phyloP scores from a whole-genome alignment of 2,329 filamentous ascomycete species.

The Verticillium alfalfae region DNA sequence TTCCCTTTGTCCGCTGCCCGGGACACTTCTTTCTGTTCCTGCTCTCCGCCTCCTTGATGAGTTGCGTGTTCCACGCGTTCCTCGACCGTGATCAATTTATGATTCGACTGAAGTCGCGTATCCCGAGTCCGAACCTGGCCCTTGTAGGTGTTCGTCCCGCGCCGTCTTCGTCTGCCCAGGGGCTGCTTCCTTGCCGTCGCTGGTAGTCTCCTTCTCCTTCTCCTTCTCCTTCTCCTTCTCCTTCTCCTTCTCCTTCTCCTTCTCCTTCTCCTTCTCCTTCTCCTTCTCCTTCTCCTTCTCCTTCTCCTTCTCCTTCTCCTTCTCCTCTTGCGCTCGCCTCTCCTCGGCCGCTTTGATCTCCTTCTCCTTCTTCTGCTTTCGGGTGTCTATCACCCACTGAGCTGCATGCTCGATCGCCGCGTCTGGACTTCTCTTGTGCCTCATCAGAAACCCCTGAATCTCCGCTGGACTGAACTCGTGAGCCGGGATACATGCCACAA shows the following conservation, averaged over 20 bases:
- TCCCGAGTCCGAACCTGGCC: slow-evolving; percentile 7
- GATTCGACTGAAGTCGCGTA: slow-evolving; percentile 11
- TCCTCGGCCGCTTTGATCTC: slow-evolving; percentile 36
- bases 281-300: slow-evolving; percentile 23
- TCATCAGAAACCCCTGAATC: slow-evolving; percentile 53
- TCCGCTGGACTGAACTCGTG: slow-evolving; percentile 56
- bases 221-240: slow-evolving; percentile 9
- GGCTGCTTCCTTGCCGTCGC: slow-evolving; percentile 6
- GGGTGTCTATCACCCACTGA: slow-evolving; percentile 43
- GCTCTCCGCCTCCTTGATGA: neutral
- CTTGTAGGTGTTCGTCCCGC: slow-evolving; percentile 13
- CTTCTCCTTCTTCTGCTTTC: slow-evolving; percentile 42
- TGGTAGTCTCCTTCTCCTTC: slow-evolving; percentile 12
- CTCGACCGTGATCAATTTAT: neutral
- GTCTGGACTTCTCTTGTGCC: slow-evolving; percentile 47
- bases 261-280: slow-evolving; percentile 18
- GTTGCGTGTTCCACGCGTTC: neutral
- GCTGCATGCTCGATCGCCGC: slow-evolving; percentile 39
- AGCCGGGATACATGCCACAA: slow-evolving; percentile 44
- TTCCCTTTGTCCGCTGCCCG: too few relatives aligned
- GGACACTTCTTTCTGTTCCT: too few relatives aligned
- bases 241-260: slow-evolving; percentile 16
- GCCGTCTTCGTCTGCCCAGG: slow-evolving; percentile 23
- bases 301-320: slow-evolving; percentile 25
- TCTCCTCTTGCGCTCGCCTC: slow-evolving; percentile 28